Percentiles rank a stretch among this genome's conserved stretches.
Evolutionary conservation across 1,284 basidiomycete species (phyloP).

Genomic region (Macrocystidia cucumis): DNA sequence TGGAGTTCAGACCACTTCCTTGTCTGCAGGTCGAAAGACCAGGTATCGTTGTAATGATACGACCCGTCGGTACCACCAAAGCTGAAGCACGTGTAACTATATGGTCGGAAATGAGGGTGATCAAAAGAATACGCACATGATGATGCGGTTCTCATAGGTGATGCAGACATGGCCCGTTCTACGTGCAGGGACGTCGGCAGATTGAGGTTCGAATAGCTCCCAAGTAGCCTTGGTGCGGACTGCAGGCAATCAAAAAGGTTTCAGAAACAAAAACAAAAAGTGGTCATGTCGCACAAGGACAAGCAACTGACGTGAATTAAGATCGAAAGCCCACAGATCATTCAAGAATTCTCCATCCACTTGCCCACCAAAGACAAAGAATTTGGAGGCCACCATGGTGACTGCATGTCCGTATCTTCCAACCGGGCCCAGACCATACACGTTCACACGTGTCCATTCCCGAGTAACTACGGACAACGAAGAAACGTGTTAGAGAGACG

Average conservation of each 20-base stretch:
- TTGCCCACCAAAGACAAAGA: slow-evolving; percentile 96
- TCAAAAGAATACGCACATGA: slow-evolving; percentile 49
- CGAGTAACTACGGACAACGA: slow-evolving; percentile 52
- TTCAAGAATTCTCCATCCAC: slow-evolving; percentile 95
- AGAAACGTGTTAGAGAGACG: slow-evolving; percentile 6
- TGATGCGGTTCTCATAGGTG: slow-evolving; percentile 79
- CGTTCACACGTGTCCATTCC: slow-evolving; percentile 90
- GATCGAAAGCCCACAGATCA: slow-evolving; percentile 95
- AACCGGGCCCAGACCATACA: slow-evolving; percentile 68
- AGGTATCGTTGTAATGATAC: slow-evolving; percentile 99
- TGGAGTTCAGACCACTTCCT: slow-evolving; percentile 88
- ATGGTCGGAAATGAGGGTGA: slow-evolving; percentile 5
- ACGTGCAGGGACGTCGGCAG: slow-evolving; percentile 67
- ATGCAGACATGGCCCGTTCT: slow-evolving; percentile 94
- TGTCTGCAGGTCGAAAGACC: slow-evolving; percentile 87
- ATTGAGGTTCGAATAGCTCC: slow-evolving; percentile 69
- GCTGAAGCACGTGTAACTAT: slow-evolving; percentile 48
- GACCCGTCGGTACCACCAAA: slow-evolving; percentile 98
- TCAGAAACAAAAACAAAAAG: slow-evolving; percentile 6
- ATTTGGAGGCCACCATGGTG: slow-evolving; percentile 86
- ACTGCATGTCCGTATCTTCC: slow-evolving; percentile 97
- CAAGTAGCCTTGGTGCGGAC: slow-evolving; percentile 70
- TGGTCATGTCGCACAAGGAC: slow-evolving; percentile 1
- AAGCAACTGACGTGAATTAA: slow-evolving; percentile 74
- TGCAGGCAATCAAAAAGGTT: slow-evolving; percentile 21